Evolutionary conservation across 2,329 filamentous ascomycete genomes (phyloP).

Genomic region (Calonectria pteridis): DNA sequence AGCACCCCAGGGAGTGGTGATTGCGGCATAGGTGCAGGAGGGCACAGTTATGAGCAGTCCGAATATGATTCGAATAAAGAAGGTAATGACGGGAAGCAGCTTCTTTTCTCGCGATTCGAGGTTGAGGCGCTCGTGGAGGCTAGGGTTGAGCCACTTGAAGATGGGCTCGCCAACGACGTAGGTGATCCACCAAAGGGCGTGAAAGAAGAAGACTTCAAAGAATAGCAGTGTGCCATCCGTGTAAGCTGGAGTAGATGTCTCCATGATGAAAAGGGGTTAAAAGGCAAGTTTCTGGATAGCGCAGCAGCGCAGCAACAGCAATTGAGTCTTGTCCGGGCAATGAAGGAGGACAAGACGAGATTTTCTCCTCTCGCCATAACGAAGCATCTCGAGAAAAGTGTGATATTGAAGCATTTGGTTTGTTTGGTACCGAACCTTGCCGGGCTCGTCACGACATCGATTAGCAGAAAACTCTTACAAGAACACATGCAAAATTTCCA

Average conservation of each 20-base stretch:
- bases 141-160: conserved; percentile 26
- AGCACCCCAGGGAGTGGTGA: conserved; percentile 38
- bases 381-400: neutral
- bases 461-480: neutral
- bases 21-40: conserved; percentile 28
- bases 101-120: conserved; percentile 26
- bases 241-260: neutral
- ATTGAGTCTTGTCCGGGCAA: neutral
- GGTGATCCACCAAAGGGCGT: conserved; percentile 37
- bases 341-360: neutral
- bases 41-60: conserved; percentile 23
- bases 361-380: neutral
- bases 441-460: neutral
- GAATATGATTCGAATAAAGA: conserved; percentile 34
- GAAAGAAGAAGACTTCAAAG: conserved; percentile 32
- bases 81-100: conserved; percentile 33
- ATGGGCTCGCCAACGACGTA: conserved; percentile 27
- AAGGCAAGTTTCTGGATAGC: neutral
- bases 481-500: neutral
- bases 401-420: neutral
- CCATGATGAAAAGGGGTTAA: neutral
- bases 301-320: neutral
- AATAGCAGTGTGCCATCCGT: conserved; percentile 29
- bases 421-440: neutral
- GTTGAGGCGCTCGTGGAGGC: conserved; percentile 28